Conservation (phyloP, 2,329 filamentous ascomycete species). For the Colletotrichum aenigma region DNA sequence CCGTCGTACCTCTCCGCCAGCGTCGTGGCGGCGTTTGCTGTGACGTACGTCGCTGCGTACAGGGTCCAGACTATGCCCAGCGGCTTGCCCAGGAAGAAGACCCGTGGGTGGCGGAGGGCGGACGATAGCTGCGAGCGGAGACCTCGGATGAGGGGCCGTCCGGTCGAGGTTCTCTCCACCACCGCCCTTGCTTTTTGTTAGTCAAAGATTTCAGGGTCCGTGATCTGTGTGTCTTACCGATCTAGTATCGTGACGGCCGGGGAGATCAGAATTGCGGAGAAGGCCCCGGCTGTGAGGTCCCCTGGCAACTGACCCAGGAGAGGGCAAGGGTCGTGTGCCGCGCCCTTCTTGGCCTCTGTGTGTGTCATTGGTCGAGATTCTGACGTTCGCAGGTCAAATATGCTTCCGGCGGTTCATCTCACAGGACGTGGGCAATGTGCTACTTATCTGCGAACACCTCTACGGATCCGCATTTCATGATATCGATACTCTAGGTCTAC, state of each 20-base stretch:
- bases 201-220: not conserved
- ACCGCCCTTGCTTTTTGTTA: conserved; percentile 14
- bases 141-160: conserved; percentile 18
- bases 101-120: conserved; percentile 23
- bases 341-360: not conserved
- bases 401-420: not conserved
- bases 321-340: not conserved
- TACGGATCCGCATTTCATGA: not conserved
- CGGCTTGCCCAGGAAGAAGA: conserved; percentile 27
- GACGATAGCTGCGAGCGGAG: not conserved
- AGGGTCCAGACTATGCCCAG: conserved; percentile 32
- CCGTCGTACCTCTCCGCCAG: conserved; percentile 26
- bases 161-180: conserved; percentile 17
- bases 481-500: not conserved
- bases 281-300: conserved; percentile 27
- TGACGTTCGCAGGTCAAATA: not conserved
- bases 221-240: conserved; percentile 16
- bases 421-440: not conserved
- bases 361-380: not conserved
- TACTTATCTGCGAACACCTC: conserved; percentile 1
- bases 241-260: conserved; percentile 32
- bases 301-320: not conserved
- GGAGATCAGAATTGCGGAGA: conserved; percentile 31
- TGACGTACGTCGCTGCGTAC: conserved; percentile 32
- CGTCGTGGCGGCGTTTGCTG: conserved; percentile 31